Percentiles rank a stretch among this genome's conserved stretches.
These are phyloP conservation scores for Podaxis sp. DNA, from an alignment of 768 basidiomycete species.

Conservation along the genomic window DNA sequence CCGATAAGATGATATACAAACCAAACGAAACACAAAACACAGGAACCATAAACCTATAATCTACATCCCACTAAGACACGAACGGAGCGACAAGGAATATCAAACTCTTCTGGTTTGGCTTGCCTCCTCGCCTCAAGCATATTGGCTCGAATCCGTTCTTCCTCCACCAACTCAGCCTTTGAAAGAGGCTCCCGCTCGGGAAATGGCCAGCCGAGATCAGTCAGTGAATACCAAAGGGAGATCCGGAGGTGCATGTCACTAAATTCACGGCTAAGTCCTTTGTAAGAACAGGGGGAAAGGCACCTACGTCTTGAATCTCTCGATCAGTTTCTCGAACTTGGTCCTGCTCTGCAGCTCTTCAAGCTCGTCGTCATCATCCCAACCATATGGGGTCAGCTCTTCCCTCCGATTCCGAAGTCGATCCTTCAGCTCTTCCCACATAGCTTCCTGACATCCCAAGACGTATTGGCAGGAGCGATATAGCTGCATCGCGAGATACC, in stretches of 20 bases:
- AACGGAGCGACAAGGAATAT: conserved; percentile 56
- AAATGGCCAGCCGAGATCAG: conserved; percentile 56
- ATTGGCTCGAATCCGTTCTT: conserved; percentile 58
- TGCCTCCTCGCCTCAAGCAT: conserved; percentile 58
- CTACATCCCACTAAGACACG: conserved; percentile 66
- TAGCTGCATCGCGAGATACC: conserved; percentile 71
- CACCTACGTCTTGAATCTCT: conserved; percentile 50
- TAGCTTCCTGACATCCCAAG: conserved; percentile 67
- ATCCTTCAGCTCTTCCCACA: conserved; percentile 75
- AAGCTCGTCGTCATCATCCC: conserved; percentile 68
- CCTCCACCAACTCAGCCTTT: conserved; percentile 70
- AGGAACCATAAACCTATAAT: conserved; percentile 18
- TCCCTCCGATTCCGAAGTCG: conserved; percentile 56
- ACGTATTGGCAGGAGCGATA: conserved; percentile 62
- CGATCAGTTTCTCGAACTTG: conserved; percentile 59
- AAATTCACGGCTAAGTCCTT: not conserved
- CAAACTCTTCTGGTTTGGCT: conserved; percentile 52
- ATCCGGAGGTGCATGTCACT: conserved; percentile 70
- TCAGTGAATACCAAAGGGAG: conserved; percentile 63
- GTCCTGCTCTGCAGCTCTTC: conserved; percentile 54
- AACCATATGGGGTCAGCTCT: conserved; percentile 58
- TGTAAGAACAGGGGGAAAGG: not conserved
- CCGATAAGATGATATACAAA: not conserved
- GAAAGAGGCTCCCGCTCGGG: conserved; percentile 62
- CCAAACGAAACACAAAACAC: not conserved